Evolutionary conservation across 805 yeast species (phyloP).

Genomic region (Metschnikowia chrysomelidarum): DNA sequence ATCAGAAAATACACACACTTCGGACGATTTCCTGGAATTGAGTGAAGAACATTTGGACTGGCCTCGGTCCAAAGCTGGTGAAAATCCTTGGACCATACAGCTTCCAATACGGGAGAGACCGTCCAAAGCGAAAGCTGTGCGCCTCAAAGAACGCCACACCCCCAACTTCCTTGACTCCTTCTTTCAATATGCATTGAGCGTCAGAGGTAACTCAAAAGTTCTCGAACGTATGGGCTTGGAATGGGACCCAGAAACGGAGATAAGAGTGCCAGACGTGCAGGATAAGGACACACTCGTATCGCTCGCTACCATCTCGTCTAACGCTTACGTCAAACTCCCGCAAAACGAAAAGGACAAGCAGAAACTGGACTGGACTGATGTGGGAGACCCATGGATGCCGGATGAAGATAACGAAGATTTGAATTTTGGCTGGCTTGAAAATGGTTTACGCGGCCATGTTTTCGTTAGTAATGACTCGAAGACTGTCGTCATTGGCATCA

Average conservation of each 20-base stretch:
- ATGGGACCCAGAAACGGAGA: conserved; percentile 55
- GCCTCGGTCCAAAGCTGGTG: conserved; percentile 30
- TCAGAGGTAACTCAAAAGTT: conserved; percentile 35
- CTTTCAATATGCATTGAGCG: conserved; percentile 52
- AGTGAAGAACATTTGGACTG: conserved; percentile 26
- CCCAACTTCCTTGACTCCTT: conserved; percentile 70
- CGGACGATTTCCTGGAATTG: not conserved
- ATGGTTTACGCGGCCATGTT: conserved; percentile 88
- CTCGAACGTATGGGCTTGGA: conserved; percentile 48
- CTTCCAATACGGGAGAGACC: conserved; percentile 28
- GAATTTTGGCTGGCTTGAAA: conserved; percentile 82
- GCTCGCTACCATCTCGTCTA: conserved; percentile 81
- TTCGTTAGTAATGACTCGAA: conserved; percentile 59
- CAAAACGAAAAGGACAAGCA: conserved; percentile 44
- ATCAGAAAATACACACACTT: not conserved
- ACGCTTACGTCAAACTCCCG: conserved; percentile 85
- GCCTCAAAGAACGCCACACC: conserved; percentile 37
- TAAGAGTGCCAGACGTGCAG: conserved; percentile 67
- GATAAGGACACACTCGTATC: conserved; percentile 73
- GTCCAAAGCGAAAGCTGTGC: conserved; percentile 19
- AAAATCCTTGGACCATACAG: conserved; percentile 40
- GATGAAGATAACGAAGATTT: conserved; percentile 53
- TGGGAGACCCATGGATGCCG: conserved; percentile 49
- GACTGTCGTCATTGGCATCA: conserved; percentile 74
- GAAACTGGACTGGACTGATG: conserved; percentile 83